Conservation (phyloP, 2,329 filamentous ascomycete genomes). For the Colletotrichum melonis region DNA sequence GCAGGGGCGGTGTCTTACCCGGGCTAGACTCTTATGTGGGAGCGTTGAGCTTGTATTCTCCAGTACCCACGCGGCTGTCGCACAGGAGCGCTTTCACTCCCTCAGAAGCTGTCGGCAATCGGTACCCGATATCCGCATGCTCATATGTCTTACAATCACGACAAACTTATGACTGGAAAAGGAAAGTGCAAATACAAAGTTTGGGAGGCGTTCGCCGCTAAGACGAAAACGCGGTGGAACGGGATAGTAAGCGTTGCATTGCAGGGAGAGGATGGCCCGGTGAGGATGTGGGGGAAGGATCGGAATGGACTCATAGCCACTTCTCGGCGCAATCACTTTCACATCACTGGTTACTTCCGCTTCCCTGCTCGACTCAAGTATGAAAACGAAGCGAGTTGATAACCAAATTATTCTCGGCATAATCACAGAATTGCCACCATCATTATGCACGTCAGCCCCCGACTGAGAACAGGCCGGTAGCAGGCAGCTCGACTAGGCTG, state of each 20-base stretch:
- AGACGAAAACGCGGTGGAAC: background rate
- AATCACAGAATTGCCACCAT: background rate
- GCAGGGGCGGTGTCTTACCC: background rate
- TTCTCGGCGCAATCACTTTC: conserved; percentile 47
- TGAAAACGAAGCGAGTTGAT: background rate
- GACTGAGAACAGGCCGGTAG: background rate
- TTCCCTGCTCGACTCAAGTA: background rate
- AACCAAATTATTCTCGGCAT: background rate
- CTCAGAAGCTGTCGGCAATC: background rate
- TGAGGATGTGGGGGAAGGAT: background rate
- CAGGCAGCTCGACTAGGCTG: background rate
- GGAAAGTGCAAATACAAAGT: background rate
- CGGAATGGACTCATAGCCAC: background rate
- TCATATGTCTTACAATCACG: background rate
- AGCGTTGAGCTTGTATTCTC: background rate
- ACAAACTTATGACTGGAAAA: background rate
- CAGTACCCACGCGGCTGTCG: background rate
- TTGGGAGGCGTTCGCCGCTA: background rate
- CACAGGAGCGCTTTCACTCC: background rate
- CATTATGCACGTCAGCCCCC: background rate
- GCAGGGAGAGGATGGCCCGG: background rate
- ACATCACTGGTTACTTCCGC: background rate
- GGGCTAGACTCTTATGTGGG: background rate
- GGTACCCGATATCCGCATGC: background rate
- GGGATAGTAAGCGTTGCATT: background rate